A percentile compares a stretch with the other conserved stretches of the same genome.
phyloP scores from a whole-genome alignment of 2,329 filamentous ascomycete species.

The Pyrenophora teres region DNA sequence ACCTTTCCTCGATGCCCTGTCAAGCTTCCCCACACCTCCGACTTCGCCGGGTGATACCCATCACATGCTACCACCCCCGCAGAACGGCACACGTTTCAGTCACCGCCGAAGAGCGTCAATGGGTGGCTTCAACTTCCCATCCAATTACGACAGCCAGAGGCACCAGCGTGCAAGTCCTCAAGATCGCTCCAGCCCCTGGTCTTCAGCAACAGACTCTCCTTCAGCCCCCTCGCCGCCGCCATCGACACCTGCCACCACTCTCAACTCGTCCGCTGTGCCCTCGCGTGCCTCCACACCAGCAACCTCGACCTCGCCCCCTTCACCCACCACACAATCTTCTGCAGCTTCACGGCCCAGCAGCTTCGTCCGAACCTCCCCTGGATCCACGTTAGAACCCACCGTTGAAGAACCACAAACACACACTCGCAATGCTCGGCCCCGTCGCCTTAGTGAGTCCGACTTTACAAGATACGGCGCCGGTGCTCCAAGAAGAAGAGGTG shows the following conservation, averaged over 20 bases:
- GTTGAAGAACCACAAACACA: slow-evolving; percentile 47
- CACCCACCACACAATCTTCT: slow-evolving; percentile 43
- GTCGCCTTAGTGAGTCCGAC: slow-evolving; percentile 64
- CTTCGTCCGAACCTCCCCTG: slow-evolving; percentile 46
- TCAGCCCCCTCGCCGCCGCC: slow-evolving; percentile 65
- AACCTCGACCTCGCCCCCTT: slow-evolving; percentile 37
- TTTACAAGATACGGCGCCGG: slow-evolving; percentile 66
- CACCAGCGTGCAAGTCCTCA: slow-evolving; percentile 53
- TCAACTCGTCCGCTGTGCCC: slow-evolving; percentile 59
- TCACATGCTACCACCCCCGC: slow-evolving; percentile 58
- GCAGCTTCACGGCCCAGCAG: slow-evolving; percentile 48
- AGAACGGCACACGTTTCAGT: slow-evolving; percentile 60
- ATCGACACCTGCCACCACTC: slow-evolving; percentile 64
- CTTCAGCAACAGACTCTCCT: slow-evolving; percentile 59
- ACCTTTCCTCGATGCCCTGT: slow-evolving; percentile 58
- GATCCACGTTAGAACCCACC: slow-evolving; percentile 51
- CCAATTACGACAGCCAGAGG: slow-evolving; percentile 59
- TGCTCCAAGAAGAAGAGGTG: slow-evolving; percentile 65
- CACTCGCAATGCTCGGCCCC: slow-evolving; percentile 55
- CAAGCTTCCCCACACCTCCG: slow-evolving; percentile 54
- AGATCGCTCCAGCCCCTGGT: slow-evolving; percentile 50
- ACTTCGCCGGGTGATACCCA: slow-evolving; percentile 54
- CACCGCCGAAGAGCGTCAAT: slow-evolving; percentile 60
- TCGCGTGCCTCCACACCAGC: slow-evolving; percentile 55
- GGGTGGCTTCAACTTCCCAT: slow-evolving; percentile 57